phyloP scores from a whole-genome alignment of 202 grass and related monocot genomes.

The Sporobolus alterniflorus region DNA sequence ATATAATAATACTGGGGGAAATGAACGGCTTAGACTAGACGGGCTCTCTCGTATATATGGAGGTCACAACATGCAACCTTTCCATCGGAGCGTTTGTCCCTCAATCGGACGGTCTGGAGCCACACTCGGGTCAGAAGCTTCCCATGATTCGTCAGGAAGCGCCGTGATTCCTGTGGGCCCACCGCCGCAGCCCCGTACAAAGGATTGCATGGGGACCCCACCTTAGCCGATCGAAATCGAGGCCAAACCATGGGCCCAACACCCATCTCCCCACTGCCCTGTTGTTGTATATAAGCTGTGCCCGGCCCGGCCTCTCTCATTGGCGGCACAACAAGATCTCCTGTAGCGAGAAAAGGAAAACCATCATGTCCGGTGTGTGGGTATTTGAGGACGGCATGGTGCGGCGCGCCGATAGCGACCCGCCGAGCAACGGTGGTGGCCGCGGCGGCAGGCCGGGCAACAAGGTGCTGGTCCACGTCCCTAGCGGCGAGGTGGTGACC shows the following conservation, averaged over 20 bases:
- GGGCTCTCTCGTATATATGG: neutral
- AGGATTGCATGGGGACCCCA: conserved; percentile 35
- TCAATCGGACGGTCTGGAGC: neutral
- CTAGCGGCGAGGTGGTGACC: conserved; percentile 68
- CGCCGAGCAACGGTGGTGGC: neutral
- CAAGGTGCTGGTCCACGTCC: conserved; percentile 75
- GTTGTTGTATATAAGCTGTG: conserved; percentile 57
- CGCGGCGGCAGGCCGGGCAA: conserved; percentile 15
- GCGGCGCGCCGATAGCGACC: conserved; percentile 20
- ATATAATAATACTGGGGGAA: neutral
- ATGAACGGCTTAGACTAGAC: neutral
- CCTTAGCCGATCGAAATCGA: conserved; percentile 58
- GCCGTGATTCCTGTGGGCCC: conserved; percentile 35
- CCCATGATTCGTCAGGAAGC: conserved; percentile 32
- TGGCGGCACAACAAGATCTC: conserved; percentile 10
- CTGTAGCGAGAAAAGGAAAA: conserved; percentile 23
- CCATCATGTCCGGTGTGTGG: conserved; percentile 27
- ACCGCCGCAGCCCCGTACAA: conserved; percentile 24
- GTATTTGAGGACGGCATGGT: conserved; percentile 32
- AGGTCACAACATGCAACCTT: neutral
- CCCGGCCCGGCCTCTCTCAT: neutral
- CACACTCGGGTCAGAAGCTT: conserved; percentile 28
- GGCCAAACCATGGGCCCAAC: no score
- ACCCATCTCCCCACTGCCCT: no score
- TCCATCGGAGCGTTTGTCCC: neutral